Base-by-base conservation (phyloP, 768 basidiomycete species). In the Chlorophyllum brunneum region DNA sequence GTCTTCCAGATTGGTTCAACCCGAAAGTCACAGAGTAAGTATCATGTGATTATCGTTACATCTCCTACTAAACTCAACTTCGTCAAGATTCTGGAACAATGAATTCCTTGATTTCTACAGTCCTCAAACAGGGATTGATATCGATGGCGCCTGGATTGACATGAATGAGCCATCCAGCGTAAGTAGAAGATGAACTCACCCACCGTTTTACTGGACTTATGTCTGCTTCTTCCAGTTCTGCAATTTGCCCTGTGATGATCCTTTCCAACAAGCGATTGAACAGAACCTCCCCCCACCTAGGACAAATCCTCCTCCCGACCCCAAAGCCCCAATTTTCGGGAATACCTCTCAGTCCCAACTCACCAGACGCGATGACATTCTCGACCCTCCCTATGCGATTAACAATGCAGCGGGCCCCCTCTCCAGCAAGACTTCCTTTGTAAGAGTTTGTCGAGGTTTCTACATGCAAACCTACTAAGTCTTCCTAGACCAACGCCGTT, bases 101-200 rank as follows among this genome's bases (percentile, higher is more conserved):
- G 83, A 86, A 55, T 85, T 84, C 63, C 54, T 69, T 24, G 43
- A 68, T 5, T 85, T 87, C 65, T 85, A 81, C 61, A 70, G 68
- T 54, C 72, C 80, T 0, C 55, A 70, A 10, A 72, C 64, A 0
- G 83, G 83, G 1, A 54, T 88, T 7, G 80, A 86, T 51, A 85
- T 86, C 26, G 83, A 86, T 55, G 85, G 85, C 8, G 77, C 77
- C 15, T 88, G 86, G 87, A 85, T 86, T 22, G 83, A 85, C 57
- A 85, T 85, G 85, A 86, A 88, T 61, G 85, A 87, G 54, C 85
- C 86, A 5, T 65, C 83, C 2, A 86, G 76, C 54, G 85, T 86
- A 57, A 22, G 78, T 61, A 16, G 22, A 29, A 20, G 15, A 26
- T 13, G n/a, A n/a, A 15, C 16, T n/a, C 34, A 36, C 2, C 5